These are phyloP conservation scores for Wickerhamiella musiphila DNA, from an alignment of 805 yeast species.

Conservation along the genomic window DNA sequence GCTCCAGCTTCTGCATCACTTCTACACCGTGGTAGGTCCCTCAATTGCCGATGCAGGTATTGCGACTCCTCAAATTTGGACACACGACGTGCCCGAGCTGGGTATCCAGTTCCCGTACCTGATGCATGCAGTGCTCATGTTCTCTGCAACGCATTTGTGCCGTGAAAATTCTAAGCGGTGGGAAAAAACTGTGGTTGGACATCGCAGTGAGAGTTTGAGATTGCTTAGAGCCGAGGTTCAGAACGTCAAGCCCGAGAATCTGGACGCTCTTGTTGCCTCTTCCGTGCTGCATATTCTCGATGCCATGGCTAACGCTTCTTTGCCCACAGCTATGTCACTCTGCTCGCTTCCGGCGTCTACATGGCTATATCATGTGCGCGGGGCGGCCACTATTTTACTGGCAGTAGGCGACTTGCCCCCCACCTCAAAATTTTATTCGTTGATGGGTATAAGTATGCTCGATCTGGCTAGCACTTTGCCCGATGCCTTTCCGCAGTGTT, in stretches of 20 bases:
- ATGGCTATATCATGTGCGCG: slow-evolving; percentile 94
- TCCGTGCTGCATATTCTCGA: slow-evolving; percentile 84
- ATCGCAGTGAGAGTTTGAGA: slow-evolving; percentile 73
- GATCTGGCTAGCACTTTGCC: slow-evolving; percentile 56
- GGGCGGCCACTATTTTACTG: slow-evolving; percentile 87
- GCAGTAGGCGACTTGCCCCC: slow-evolving; percentile 89
- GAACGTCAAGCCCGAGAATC: slow-evolving; percentile 60
- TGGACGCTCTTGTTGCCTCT: slow-evolving; percentile 81
- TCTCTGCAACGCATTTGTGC: slow-evolving; percentile 82
- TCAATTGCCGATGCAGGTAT: slow-evolving; percentile 86
- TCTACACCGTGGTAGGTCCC: slow-evolving; percentile 65
- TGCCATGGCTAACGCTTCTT: slow-evolving; percentile 76
- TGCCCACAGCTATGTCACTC: slow-evolving; percentile 31
- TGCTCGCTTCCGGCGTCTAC: slow-evolving; percentile 74
- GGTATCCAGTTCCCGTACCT: slow-evolving; percentile 79
- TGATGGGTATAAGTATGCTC: slow-evolving; percentile 74
- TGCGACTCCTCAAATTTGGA: slow-evolving; percentile 74
- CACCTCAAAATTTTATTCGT: slow-evolving; percentile 44
- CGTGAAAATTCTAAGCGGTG: slow-evolving; percentile 40
- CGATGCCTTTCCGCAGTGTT: slow-evolving; percentile 30
- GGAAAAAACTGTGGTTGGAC: slow-evolving; percentile 41
- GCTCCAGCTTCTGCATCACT: slow-evolving; percentile 70
- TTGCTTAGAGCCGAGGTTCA: slow-evolving; percentile 72
- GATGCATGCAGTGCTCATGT: slow-evolving; percentile 82
- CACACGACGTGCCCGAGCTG: slow-evolving; percentile 67